A percentile compares a stretch with the other conserved stretches of the same genome.
Conservation (phyloP, 805 yeast genomes). For the Saccharomycopsis schoenii region DNA sequence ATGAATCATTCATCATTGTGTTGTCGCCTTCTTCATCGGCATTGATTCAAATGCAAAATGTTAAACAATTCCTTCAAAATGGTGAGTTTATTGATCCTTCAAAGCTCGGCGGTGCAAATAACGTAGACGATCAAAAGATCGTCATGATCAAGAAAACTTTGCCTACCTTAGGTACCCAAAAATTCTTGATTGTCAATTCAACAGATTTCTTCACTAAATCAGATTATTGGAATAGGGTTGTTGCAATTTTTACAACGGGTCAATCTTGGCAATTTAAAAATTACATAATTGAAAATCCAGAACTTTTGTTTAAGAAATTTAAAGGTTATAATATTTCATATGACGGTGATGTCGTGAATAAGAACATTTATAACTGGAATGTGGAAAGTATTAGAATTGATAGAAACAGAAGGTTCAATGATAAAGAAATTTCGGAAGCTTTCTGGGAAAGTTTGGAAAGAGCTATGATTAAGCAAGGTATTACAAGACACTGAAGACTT, state of each 20-base stretch:
- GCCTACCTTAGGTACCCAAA: conserved; percentile 47
- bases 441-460: conserved; percentile 82
- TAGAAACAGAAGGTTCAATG: conserved; percentile 75
- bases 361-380: conserved; percentile 76
- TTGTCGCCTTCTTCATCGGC: conserved; percentile 77
- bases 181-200: conserved; percentile 76
- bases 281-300: conserved; percentile 77
- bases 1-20: conserved; percentile 57
- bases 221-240: conserved; percentile 96
- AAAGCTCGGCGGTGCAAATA: conserved; percentile 23
- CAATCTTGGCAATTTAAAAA: conserved; percentile 94
- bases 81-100: conserved; percentile 55
- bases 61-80: conserved; percentile 59
- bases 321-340: conserved; percentile 74
- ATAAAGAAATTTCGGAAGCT: conserved; percentile 73
- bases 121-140: conserved; percentile 28
- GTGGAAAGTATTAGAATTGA: conserved; percentile 72
- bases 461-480: conserved; percentile 61
- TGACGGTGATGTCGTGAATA: conserved; percentile 72
- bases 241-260: conserved; percentile 93
- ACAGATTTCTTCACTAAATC: conserved; percentile 84
- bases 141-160: conserved; percentile 47
- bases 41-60: conserved; percentile 52
- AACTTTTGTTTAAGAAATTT: conserved; percentile 67
- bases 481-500: background rate